Percentiles rank a stretch among this genome's conserved stretches.
phyloP scores from a whole-genome alignment of 176 grass and related monocot genomes.

The Carex myosuroides region DNA sequence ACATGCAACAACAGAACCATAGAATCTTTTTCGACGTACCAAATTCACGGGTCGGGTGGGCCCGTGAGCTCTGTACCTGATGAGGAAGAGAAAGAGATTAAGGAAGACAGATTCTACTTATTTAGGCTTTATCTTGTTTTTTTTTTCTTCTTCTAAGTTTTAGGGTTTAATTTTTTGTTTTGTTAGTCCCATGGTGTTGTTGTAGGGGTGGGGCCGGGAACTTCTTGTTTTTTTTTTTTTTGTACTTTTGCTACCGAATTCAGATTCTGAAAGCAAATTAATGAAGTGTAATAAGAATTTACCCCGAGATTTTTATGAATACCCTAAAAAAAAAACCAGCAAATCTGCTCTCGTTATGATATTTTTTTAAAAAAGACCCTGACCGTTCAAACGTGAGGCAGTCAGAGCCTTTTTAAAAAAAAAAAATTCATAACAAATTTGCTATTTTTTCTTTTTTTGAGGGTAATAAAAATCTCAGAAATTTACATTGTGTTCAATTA shows the following conservation, averaged over 20 bases:
- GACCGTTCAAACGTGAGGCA: too few species aligned
- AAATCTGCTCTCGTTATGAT: too few species aligned
- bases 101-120: background rate
- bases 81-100: background rate
- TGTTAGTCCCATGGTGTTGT: background rate
- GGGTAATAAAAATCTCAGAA: background rate
- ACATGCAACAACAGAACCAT: conserved; percentile 92
- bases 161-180: background rate
- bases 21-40: conserved; percentile 66
- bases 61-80: conserved; percentile 55
- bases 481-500: background rate
- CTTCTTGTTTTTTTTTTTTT: background rate
- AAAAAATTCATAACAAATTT: too few species aligned
- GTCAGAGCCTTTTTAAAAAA: too few species aligned
- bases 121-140: background rate
- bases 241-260: background rate
- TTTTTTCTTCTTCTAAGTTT: background rate
- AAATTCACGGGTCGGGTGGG: conserved; percentile 50
- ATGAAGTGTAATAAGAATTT: conserved; percentile 13
- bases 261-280: background rate
- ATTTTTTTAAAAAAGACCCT: too few species aligned
- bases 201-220: background rate
- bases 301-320: background rate
- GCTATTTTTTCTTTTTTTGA: too few species aligned
- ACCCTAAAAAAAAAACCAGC: too few species aligned